Percentiles rank a stretch among this genome's conserved stretches.
phyloP scores from a whole-genome alignment of 2,329 filamentous ascomycete species.

The Annulohypoxylon truncatum region DNA sequence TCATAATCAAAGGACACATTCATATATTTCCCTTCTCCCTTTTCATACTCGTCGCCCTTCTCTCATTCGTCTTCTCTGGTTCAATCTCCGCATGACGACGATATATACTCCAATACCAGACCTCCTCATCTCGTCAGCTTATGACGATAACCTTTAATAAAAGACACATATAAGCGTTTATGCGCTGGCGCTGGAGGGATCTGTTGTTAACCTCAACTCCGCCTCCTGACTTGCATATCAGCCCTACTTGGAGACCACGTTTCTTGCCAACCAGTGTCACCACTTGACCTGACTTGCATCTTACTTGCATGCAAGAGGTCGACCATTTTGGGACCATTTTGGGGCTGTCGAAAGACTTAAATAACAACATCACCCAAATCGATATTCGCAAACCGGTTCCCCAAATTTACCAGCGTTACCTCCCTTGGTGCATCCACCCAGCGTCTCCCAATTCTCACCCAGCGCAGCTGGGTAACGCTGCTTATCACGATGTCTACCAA shows the following conservation, averaged over 20 bases:
- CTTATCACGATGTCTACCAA: constrained; percentile 53
- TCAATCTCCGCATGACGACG: constrained; percentile 23
- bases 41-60: constrained; percentile 6
- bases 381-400: neutral
- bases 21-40: constrained; percentile 20
- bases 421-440: neutral
- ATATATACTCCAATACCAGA: constrained; percentile 29
- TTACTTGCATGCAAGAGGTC: constrained; percentile 27
- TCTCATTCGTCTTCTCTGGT: constrained; percentile 8
- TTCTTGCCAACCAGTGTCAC: constrained; percentile 23
- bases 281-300: constrained; percentile 19
- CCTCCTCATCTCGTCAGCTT: constrained; percentile 4
- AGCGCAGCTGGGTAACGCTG: constrained; percentile 13
- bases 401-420: neutral
- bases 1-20: constrained; percentile 20
- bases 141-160: constrained; percentile 29
- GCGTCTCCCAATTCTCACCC: neutral
- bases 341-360: neutral
- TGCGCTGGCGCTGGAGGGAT: constrained; percentile 28
- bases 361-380: constrained; percentile 4
- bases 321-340: constrained; percentile 9
- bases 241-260: constrained; percentile 20
- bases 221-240: constrained; percentile 31
- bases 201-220: constrained; percentile 26
- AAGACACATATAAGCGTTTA: constrained; percentile 20